Evolutionary conservation across 1,284 basidiomycete species (phyloP).

Genomic region (Tranzscheliella williamsii): DNA sequence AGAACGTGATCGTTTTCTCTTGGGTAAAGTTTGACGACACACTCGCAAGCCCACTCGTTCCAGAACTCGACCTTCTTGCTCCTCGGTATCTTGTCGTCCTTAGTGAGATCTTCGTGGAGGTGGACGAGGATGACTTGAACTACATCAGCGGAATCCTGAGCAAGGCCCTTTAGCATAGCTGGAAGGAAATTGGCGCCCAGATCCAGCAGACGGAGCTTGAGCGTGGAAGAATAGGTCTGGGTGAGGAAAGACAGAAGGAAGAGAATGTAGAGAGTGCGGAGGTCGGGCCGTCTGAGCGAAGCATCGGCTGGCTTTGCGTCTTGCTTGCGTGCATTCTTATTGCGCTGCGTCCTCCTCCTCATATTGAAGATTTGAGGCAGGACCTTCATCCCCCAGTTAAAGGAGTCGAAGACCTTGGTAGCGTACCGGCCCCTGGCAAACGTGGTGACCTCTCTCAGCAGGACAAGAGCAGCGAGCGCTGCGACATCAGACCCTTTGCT

Average conservation of each 20-base stretch:
- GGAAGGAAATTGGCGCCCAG: slow-evolving; percentile 45
- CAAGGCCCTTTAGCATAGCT: slow-evolving; percentile 39
- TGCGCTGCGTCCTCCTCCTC: slow-evolving; percentile 28
- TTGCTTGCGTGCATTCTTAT: slow-evolving; percentile 10
- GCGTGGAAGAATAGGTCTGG: slow-evolving; percentile 34
- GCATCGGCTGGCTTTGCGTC: slow-evolving; percentile 11
- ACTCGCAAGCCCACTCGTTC: slow-evolving; percentile 49
- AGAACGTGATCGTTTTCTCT: slow-evolving; percentile 43
- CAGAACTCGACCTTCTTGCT: slow-evolving; percentile 47
- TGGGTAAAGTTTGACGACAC: slow-evolving; percentile 46
- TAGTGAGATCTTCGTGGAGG: slow-evolving; percentile 51
- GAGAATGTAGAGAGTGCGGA: slow-evolving; percentile 54
- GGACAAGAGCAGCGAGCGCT: slow-evolving; percentile 34
- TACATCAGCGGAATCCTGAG: slow-evolving; percentile 42
- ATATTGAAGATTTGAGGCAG: slow-evolving; percentile 45
- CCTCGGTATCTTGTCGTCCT: slow-evolving; percentile 44
- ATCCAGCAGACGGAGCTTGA: slow-evolving; percentile 35
- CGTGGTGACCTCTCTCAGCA: slow-evolving; percentile 41
- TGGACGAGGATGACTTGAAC: slow-evolving; percentile 48
- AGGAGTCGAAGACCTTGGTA: slow-evolving; percentile 42
- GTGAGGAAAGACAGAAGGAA: slow-evolving; percentile 50
- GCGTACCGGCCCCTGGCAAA: slow-evolving; percentile 48
- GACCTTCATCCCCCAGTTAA: slow-evolving; percentile 49
- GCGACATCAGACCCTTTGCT: slow-evolving; percentile 29
- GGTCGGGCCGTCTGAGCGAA: slow-evolving; percentile 45